Evolutionary conservation across 768 basidiomycete species (phyloP), one percentile per base, ranked within the genome.

Genomic region (Podaxis mareebaensis): DNA sequence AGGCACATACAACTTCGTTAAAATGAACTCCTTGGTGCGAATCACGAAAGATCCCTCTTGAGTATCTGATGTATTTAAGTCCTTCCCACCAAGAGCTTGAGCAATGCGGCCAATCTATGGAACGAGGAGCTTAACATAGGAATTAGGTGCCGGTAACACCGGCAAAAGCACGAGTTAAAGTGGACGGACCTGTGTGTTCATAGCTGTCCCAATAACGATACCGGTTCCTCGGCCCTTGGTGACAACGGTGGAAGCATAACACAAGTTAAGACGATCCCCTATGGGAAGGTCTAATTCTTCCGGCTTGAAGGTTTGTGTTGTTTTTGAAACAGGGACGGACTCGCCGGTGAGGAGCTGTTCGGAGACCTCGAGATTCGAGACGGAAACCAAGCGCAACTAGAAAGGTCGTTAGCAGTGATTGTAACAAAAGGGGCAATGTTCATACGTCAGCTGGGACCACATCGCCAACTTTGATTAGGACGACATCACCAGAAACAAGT

Each of bases 261-360:
- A 78, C 49, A 82, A 69, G 58, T 82, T 82, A 44, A 76, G 65
- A 24, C 80, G 76, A 60, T 82, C 80, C 10, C 78, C 80, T 58
- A 79, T 76, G 0, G 78, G 75, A 42, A 79, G 55, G 40, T 79
- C 75, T 3, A 74, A 20, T 46, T 78, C 72, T 26, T 70, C 69
- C 4, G 67, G 57, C 5, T 73, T 64, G 51, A 75, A 72, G 1
- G 72, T 69, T 17, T 77, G 76, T 72, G 17, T 70, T 70, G 28
- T 69, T 75, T 69, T 84, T 84, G 22, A 39, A 76, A 78, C 15
- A 77, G 78, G 56, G 83, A 83, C 66, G 11, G 80, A 80, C 69
- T 84, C 83, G 62, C 83, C 83, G 0, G 83, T 86, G 51, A 86
- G 71, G 15, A 84, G 74, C 26, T 82, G 81, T 65, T 86, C 83